A percentile compares a stretch with the other conserved stretches of the same genome.
These are phyloP conservation scores for Filobasidium uniguttulatum DNA, from an alignment of 1,284 basidiomycete species.

Conservation along the genomic window DNA sequence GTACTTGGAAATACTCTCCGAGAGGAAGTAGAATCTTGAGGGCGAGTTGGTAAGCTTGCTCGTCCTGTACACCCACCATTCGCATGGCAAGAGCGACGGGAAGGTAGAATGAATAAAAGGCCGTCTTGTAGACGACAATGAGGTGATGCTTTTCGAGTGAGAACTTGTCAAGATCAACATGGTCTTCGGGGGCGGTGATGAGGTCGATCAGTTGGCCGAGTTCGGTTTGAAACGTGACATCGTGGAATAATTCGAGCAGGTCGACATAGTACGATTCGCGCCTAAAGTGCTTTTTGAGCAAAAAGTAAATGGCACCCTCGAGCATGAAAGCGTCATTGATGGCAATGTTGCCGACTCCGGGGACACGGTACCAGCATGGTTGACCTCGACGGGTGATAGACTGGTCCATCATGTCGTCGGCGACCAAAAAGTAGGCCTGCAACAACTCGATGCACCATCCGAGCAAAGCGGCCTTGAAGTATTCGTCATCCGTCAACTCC, in stretches of 20 bases:
- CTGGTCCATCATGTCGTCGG: slow-evolving; percentile 96
- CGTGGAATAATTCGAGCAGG: slow-evolving; percentile 80
- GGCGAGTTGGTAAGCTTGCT: slow-evolving; percentile 62
- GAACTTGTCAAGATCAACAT: slow-evolving; percentile 77
- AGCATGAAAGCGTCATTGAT: slow-evolving; percentile 98
- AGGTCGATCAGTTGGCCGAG: slow-evolving; percentile 91
- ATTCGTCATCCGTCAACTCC: slow-evolving; percentile 55
- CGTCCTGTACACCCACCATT: slow-evolving; percentile 52
- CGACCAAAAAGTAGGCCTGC: slow-evolving; percentile 95
- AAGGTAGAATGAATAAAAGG: slow-evolving; percentile 97
- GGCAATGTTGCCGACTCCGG: slow-evolving; percentile 68
- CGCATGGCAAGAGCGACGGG: slow-evolving; percentile 91
- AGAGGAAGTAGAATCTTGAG: slow-evolving; percentile 76
- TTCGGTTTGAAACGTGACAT: slow-evolving; percentile 87
- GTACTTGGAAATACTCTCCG: slow-evolving; percentile 97
- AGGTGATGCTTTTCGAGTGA: slow-evolving; percentile 72
- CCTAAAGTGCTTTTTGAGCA: slow-evolving; percentile 81
- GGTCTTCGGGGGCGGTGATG: slow-evolving; percentile 84
- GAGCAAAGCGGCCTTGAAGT: slow-evolving; percentile 73
- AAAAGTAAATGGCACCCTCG: slow-evolving; percentile 80
- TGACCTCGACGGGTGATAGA: slow-evolving; percentile 94
- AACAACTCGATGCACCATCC: slow-evolving; percentile 97
- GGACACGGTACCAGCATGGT: slow-evolving; percentile 82
- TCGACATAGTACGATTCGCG: slow-evolving; percentile 70
- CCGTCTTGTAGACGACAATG: slow-evolving; percentile 96